A percentile compares a stretch with the other conserved stretches of the same genome.
Conservation (phyloP, 495 filamentous ascomycete genomes). For the Annulohypoxylon bovei region DNA sequence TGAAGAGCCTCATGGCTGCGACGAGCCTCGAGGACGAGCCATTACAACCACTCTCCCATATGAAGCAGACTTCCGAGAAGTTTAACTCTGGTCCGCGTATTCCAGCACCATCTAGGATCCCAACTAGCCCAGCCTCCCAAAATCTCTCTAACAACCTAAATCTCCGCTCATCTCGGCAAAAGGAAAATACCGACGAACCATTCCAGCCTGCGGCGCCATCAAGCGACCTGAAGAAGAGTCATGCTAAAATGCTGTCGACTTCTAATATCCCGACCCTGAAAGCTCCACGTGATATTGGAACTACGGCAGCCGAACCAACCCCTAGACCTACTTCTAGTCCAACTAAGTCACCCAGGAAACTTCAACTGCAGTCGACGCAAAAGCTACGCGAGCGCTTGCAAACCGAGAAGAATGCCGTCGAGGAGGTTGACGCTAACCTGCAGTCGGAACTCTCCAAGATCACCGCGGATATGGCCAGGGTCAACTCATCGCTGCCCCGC, state of each 20-base stretch:
- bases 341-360: conserved; percentile 64
- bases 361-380: conserved; percentile 89
- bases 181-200: conserved; percentile 52
- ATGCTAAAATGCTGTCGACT: conserved; percentile 55
- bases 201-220: conserved; percentile 34
- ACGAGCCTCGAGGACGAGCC: conserved; percentile 56
- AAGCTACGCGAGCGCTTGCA: conserved; percentile 92
- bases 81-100: conserved; percentile 55
- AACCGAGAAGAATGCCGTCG: conserved; percentile 77
- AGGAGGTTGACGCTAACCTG: conserved; percentile 71
- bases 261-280: conserved; percentile 60
- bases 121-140: conserved; percentile 52
- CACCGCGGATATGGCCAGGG: conserved; percentile 77
- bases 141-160: conserved; percentile 16
- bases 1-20: conserved; percentile 69
- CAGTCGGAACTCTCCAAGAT: conserved; percentile 84
- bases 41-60: conserved; percentile 55
- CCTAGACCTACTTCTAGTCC: conserved; percentile 51
- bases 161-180: conserved; percentile 52
- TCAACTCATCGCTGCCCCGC: conserved; percentile 60
- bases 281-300: conserved; percentile 44
- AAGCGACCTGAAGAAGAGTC: conserved; percentile 39
- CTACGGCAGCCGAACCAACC: conserved; percentile 36
- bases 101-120: conserved; percentile 56
- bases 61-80: conserved; percentile 69